Evolutionary conservation across 352 stramenopile species (phyloP).

Genomic region (Globisporangium okanoganense): DNA sequence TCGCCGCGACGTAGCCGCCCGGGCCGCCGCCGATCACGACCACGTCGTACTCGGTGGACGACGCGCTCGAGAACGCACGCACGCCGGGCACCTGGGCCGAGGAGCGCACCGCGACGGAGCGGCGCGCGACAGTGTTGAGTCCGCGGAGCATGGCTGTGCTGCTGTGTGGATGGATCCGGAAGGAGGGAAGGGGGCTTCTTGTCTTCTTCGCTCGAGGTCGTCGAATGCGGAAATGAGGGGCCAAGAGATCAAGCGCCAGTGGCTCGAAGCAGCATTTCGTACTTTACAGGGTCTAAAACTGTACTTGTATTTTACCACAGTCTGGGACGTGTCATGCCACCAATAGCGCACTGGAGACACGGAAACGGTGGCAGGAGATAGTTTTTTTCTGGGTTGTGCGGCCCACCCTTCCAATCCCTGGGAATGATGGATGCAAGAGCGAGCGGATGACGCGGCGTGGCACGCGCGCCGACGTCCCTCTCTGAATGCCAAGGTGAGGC

Average conservation of each 20-base stretch:
- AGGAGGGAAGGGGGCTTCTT: neutral
- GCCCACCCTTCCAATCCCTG: slow-evolving; percentile 1
- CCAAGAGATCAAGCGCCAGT: slow-evolving; percentile 4
- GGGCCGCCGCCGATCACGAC: slow-evolving; percentile 95
- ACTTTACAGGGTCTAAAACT: neutral
- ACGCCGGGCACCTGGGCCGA: slow-evolving; percentile 17
- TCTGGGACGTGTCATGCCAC: neutral
- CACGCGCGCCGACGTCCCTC: neutral
- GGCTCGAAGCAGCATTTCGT: slow-evolving; percentile 13
- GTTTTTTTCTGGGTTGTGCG: neutral
- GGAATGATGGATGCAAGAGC: slow-evolving; percentile 6
- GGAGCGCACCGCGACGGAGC: slow-evolving; percentile 25
- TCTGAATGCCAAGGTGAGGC: neutral
- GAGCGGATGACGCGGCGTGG: neutral
- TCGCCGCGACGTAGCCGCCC: slow-evolving; percentile 98
- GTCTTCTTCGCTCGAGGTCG: slow-evolving; percentile 4
- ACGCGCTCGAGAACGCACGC: slow-evolving; percentile 47
- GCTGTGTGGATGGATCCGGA: neutral
- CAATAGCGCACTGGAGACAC: neutral
- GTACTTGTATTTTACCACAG: neutral
- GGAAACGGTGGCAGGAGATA: neutral
- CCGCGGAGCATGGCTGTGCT: slow-evolving; percentile 32
- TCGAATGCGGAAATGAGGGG: slow-evolving; percentile 17
- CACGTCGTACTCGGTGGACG: slow-evolving; percentile 66
- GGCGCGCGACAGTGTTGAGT: slow-evolving; percentile 30